phyloP scores from a whole-genome alignment of 2,329 filamentous ascomycete species.

The Cercospora nicotianae region DNA sequence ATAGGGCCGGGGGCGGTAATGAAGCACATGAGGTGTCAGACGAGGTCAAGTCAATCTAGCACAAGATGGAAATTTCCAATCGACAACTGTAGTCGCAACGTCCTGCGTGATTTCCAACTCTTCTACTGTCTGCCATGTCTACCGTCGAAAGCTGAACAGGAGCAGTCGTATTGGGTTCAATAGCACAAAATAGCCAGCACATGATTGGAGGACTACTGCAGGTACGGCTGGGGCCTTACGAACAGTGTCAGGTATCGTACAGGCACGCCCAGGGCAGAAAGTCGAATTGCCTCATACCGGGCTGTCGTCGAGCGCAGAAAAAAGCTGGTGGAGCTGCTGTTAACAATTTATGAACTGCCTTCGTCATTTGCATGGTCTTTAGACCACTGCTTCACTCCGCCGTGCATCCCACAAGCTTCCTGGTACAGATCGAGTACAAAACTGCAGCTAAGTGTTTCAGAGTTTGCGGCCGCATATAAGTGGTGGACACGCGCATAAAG shows the following conservation, averaged over 20 bases:
- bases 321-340: not conserved
- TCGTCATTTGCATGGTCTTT: not conserved
- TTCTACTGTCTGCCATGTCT: not conserved
- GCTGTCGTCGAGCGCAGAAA: not conserved
- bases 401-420: constrained; percentile 8
- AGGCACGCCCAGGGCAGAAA: not conserved
- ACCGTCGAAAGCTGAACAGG: not conserved
- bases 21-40: not conserved
- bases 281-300: not conserved
- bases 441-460: constrained; percentile 20
- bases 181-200: not conserved
- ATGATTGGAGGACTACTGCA: constrained; percentile 13
- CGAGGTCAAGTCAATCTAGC: not conserved
- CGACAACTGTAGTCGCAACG: not conserved
- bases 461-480: constrained; percentile 15
- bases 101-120: not conserved
- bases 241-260: not conserved
- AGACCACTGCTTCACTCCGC: not conserved
- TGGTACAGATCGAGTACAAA: constrained; percentile 16
- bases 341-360: not conserved
- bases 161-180: not conserved
- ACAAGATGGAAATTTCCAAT: not conserved
- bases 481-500: constrained; percentile 13
- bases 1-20: not conserved
- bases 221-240: constrained; percentile 1